Evolutionary conservation across 495 filamentous ascomycete genomes (phyloP).

Genomic region (Aspergillus conjunctus): DNA sequence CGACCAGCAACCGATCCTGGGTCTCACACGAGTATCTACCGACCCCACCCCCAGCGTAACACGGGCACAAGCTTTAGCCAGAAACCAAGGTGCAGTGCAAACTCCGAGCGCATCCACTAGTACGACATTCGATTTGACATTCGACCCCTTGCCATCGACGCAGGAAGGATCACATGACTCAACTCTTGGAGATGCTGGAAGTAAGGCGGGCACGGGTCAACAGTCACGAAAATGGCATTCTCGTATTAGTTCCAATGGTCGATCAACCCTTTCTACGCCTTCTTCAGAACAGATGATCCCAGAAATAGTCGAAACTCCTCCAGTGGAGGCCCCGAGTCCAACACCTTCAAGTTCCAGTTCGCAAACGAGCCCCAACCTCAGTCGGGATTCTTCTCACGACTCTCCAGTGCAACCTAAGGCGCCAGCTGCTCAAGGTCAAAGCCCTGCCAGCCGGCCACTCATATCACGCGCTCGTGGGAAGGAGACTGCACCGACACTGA

Average conservation of each 20-base stretch:
- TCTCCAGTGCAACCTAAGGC: conserved; percentile 30
- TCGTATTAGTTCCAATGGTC: conserved; percentile 49
- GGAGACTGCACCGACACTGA: conserved; percentile 35
- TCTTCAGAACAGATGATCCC: conserved; percentile 55
- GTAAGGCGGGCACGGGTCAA: conserved; percentile 25
- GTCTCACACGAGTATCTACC: conserved; percentile 70
- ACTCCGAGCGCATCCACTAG: conserved; percentile 25
- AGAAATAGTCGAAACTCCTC: conserved; percentile 70
- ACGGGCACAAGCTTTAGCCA: conserved; percentile 30
- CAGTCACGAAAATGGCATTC: conserved; percentile 48
- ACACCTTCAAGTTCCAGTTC: conserved; percentile 30
- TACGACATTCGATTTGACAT: conserved; percentile 34
- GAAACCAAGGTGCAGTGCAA: conserved; percentile 27
- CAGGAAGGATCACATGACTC: conserved; percentile 19
- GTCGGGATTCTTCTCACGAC: conserved; percentile 61
- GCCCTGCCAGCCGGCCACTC: conserved; percentile 31
- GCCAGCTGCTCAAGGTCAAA: conserved; percentile 25
- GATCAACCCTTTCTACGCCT: conserved; percentile 44
- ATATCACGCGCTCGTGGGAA: conserved; percentile 32
- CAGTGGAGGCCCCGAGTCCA: conserved; percentile 35
- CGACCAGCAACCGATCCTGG: conserved; percentile 53
- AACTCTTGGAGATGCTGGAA: conserved; percentile 11
- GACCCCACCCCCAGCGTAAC: conserved; percentile 63
- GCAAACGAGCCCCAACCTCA: conserved; percentile 39
- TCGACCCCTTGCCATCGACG: conserved; percentile 33